phyloP scores from a whole-genome alignment of 352 stramenopile genomes.

The Globisporangium cystogenes region DNA sequence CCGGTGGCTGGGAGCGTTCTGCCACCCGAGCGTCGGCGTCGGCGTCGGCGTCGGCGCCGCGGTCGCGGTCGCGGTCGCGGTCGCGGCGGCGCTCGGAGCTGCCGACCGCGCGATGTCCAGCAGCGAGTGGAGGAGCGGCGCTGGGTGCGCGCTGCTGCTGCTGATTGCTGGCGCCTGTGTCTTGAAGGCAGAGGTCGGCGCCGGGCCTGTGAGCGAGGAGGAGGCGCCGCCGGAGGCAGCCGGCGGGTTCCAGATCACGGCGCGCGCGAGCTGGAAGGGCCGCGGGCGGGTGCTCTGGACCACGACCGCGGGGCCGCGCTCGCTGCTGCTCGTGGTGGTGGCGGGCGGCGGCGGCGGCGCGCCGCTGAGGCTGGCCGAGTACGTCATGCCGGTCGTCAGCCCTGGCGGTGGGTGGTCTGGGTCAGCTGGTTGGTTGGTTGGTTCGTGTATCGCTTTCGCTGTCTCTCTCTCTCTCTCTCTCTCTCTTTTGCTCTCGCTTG shows the following conservation, averaged over 20 bases:
- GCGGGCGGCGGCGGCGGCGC: background rate
- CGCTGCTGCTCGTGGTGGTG: background rate
- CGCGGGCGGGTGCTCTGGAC: background rate
- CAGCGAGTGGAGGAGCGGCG: background rate
- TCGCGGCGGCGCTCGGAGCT: background rate
- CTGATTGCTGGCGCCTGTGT: background rate
- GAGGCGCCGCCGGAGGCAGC: background rate
- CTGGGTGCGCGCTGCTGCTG: background rate
- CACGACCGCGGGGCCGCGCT: background rate
- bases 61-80: no score
- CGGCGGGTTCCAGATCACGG: slow-evolving; percentile 8
- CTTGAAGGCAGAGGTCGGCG: background rate
- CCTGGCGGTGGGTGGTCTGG: background rate
- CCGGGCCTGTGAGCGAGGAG: background rate
- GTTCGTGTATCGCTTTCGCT: no score
- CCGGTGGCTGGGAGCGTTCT: background rate
- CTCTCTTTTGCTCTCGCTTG: no score
- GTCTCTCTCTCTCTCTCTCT: background rate
- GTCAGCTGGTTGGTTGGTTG: no score
- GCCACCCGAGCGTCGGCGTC: no score
- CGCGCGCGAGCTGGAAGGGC: background rate
- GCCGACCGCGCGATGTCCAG: background rate
- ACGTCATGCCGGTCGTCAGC: background rate
- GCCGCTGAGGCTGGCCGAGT: background rate
- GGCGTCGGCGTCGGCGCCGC: background rate